Evolutionary conservation across 2,329 filamentous ascomycete genomes (phyloP).

Genomic region (Aspergillus sp.): DNA sequence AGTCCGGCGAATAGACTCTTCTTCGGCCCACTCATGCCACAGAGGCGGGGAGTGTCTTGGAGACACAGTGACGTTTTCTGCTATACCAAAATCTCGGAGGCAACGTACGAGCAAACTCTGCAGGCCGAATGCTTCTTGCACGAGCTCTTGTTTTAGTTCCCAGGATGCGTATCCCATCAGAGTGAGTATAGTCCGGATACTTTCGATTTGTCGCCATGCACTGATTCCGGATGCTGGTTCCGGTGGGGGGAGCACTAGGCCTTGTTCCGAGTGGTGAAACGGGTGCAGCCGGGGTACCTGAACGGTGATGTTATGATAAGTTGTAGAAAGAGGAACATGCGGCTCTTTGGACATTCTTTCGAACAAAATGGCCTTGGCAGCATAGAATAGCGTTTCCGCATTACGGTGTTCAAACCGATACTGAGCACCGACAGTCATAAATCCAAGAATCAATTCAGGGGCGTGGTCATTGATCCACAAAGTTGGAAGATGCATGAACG

Average conservation of each 20-base stretch:
- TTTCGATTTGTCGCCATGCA: constrained; percentile 20
- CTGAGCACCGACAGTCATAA: constrained; percentile 52
- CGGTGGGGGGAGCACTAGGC: constrained; percentile 6
- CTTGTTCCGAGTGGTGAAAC: constrained; percentile 9
- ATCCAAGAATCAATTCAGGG: constrained; percentile 59
- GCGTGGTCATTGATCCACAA: constrained; percentile 56
- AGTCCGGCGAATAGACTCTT: constrained; percentile 28
- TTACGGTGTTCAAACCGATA: constrained; percentile 42
- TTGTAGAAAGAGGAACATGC: constrained; percentile 5
- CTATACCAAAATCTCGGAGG: constrained; percentile 22
- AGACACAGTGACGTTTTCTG: constrained; percentile 16
- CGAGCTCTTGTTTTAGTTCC: constrained; percentile 20
- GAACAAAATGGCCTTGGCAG: constrained; percentile 54
- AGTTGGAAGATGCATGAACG: constrained; percentile 61
- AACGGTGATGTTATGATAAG: constrained; percentile 6
- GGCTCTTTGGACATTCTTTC: constrained; percentile 44
- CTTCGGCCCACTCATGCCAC: constrained; percentile 31
- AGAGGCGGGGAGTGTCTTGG: constrained; percentile 17
- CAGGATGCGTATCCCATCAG: constrained; percentile 28
- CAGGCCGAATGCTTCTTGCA: constrained; percentile 26
- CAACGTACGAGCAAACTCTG: constrained; percentile 23
- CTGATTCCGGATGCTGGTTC: constrained; percentile 8
- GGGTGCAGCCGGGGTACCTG: constrained; percentile 6
- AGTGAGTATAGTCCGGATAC: constrained; percentile 22
- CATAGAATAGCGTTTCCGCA: constrained; percentile 39